Conservation (phyloP, 108 stramenopile genomes). For the Cyclotella atomus region DNA sequence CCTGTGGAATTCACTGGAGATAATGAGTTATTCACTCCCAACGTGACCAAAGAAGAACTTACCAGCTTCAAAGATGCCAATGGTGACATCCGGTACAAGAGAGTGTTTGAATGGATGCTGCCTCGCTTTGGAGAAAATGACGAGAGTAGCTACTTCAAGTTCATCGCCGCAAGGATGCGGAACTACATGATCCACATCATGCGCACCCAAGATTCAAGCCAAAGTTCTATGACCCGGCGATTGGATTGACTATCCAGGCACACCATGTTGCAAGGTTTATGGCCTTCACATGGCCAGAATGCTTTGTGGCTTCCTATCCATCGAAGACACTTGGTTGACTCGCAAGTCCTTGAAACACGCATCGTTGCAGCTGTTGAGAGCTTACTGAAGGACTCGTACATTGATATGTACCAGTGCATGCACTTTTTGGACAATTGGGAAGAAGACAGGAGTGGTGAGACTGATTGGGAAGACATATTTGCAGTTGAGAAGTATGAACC, state of each 20-base stretch:
- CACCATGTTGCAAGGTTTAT: conserved; percentile 9
- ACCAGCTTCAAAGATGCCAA: not conserved
- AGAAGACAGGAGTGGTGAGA: conserved; percentile 5
- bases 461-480: conserved; percentile 4
- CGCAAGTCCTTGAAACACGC: not conserved
- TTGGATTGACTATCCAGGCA: not conserved
- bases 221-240: not conserved
- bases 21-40: not conserved
- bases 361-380: not conserved
- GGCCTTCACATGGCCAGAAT: conserved; percentile 1
- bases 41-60: not conserved
- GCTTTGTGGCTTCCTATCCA: not conserved
- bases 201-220: not conserved
- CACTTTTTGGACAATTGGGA: conserved; percentile 12
- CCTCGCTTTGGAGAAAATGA: not conserved
- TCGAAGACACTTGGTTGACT: not conserved
- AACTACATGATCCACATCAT: conserved; percentile 20
- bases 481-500: not conserved
- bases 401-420: conserved; percentile 5
- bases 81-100: conserved; percentile 12
- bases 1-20: not conserved
- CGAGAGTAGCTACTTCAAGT: not conserved
- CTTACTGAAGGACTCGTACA: conserved; percentile 8
- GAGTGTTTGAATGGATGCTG: not conserved
- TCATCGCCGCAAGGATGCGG: conserved; percentile 4